Base-by-base conservation (phyloP, 441 rosid species). In the Manihot esculenta region DNA sequence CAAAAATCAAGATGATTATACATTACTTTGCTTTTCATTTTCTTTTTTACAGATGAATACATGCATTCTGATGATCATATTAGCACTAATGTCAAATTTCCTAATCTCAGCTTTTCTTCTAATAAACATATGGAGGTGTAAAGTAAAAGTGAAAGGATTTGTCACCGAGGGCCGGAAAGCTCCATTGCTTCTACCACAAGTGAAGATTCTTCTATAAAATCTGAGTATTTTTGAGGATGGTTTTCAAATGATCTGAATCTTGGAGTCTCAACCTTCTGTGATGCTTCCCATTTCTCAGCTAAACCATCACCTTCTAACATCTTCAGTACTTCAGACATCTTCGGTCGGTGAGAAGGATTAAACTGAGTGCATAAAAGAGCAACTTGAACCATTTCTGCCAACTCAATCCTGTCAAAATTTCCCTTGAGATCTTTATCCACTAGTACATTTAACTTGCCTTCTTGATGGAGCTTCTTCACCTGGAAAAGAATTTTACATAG, bases 251-350 rank as follows among this genome's bases (percentile, higher is more conserved):
- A 72, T 51, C 80, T 75, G 42, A 60, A 74, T 5, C 77, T 83
- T 7, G 92, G 82, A n/a, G 86, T 83, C 73, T 87, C 88, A 1
- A 82, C 69, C 78, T 50, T 83, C 56, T 80, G 87, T 0, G 89
- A 76, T 2, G 96, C 88, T 76, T 91, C 97, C 95, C 96, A 91
- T 84, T 86, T 91, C 83, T 93, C 94, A 0, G 98, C 94, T 65
- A 88, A 81, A 7, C 96, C 97, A 33, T 89, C 96, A 2, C 95
- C 96, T 82, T 93, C 98, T 66, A 93, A 81, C 98, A 93, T 89
- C 72, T 84, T 88, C 72, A 93, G 67, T 26, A 91, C 93, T 74
- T 91, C 87, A 0, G 92, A 88, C 98, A 91, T 93, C 79, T 84
- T 93, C 0, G 98, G 98, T 18, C 98, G 81, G 72, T 87, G 77